A percentile compares a stretch with the other conserved stretches of the same genome.
phyloP scores from a whole-genome alignment of 2,329 filamentous ascomycete species.

The Sporothrix variecibatus region DNA sequence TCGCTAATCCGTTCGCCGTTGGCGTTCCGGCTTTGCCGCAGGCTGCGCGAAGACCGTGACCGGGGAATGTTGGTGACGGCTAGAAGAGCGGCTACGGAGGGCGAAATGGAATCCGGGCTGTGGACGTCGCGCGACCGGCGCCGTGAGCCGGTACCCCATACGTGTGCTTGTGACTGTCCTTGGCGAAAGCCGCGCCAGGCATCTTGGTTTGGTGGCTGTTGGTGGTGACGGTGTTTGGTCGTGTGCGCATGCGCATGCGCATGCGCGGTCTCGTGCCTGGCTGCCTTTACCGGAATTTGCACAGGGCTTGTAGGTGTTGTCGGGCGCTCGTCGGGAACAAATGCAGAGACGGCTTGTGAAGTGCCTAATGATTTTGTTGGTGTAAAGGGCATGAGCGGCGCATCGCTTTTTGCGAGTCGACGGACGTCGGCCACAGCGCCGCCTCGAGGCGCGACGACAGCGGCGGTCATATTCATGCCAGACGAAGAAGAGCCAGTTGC shows the following conservation, averaged over 20 bases:
- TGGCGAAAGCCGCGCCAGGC: slow-evolving; percentile 15
- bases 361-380: slow-evolving; percentile 30
- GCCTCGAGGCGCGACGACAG: slow-evolving; percentile 18
- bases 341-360: not conserved
- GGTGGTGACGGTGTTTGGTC: slow-evolving; percentile 41
- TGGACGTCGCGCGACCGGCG: slow-evolving; percentile 43
- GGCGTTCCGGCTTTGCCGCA: not conserved
- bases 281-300: slow-evolving; percentile 53
- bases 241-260: slow-evolving; percentile 38
- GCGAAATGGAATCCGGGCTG: slow-evolving; percentile 57
- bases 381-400: not conserved
- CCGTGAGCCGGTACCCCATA: not conserved
- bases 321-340: slow-evolving; percentile 36
- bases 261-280: slow-evolving; percentile 41
- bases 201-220: slow-evolving; percentile 23
- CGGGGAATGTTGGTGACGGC: slow-evolving; percentile 64
- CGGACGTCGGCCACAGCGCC: slow-evolving; percentile 18
- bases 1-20: slow-evolving; percentile 28
- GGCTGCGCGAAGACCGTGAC: slow-evolving; percentile 42
- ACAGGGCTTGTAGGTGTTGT: slow-evolving; percentile 53
- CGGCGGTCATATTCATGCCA: not conserved
- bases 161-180: not conserved
- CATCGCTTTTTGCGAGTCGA: slow-evolving; percentile 1
- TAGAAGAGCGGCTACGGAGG: slow-evolving; percentile 62
- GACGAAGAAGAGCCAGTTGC: slow-evolving; percentile 3